These are phyloP conservation scores for Ophiocordyceps unilateralis DNA, from an alignment of 2,329 filamentous ascomycete genomes.

Conservation along the genomic window DNA sequence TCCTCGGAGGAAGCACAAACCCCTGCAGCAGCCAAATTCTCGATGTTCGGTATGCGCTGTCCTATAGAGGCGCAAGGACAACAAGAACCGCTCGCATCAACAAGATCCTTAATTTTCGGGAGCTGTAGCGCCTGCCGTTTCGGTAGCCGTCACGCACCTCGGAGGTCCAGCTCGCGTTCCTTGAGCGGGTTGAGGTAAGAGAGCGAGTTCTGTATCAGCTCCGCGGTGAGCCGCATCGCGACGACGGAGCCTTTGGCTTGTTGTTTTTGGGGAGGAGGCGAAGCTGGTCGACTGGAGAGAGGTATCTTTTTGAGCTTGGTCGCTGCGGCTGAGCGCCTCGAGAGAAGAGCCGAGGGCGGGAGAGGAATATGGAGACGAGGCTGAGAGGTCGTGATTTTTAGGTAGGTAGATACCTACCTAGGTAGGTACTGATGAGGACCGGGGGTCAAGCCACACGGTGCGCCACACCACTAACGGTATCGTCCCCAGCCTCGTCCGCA, in stretches of 20 bases:
- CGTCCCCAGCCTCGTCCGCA: no score
- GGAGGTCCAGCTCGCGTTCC: constrained; percentile 95
- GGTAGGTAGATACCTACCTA: no score
- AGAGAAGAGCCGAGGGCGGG: no score
- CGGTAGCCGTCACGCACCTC: constrained; percentile 63
- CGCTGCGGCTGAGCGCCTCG: not conserved
- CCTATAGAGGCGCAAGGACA: constrained; percentile 44
- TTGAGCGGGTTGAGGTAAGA: constrained; percentile 98
- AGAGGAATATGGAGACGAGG: not conserved
- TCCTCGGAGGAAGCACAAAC: constrained; percentile 39
- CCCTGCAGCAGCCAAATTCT: constrained; percentile 90
- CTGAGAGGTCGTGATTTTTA: not conserved
- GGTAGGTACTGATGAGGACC: no score
- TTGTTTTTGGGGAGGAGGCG: no score
- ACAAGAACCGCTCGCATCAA: constrained; percentile 55
- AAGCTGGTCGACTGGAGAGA: not conserved
- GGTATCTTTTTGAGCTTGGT: not conserved
- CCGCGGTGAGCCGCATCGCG: constrained; percentile 84
- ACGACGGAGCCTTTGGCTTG: not conserved
- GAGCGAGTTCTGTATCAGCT: constrained; percentile 84
- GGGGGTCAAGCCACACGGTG: not conserved
- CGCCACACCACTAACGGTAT: not conserved
- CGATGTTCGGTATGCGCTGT: constrained; percentile 92
- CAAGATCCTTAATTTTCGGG: constrained; percentile 27
- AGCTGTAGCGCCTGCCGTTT: constrained; percentile 94